phyloP scores from a whole-genome alignment of 2,329 filamentous ascomycete species.

The Fusarium sp. region DNA sequence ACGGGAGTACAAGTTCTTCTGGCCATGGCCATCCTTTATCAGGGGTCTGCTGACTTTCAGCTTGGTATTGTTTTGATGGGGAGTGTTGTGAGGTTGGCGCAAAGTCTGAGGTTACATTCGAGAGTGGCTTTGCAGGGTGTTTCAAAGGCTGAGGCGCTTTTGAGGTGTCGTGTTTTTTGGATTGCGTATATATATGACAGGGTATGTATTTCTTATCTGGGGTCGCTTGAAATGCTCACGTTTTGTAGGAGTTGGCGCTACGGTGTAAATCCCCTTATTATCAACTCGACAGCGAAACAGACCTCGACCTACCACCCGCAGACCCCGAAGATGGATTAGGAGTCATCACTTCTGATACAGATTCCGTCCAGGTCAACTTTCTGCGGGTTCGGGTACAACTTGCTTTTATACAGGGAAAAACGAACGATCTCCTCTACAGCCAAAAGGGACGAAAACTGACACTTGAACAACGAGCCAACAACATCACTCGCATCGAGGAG shows the following conservation, averaged over 20 bases:
- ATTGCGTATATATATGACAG: slow-evolving; percentile 50
- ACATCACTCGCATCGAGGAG: slow-evolving; percentile 5
- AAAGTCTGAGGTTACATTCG: slow-evolving; percentile 47
- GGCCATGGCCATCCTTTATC: slow-evolving; percentile 47
- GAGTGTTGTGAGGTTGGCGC: slow-evolving; percentile 47
- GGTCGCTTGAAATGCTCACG: not conserved
- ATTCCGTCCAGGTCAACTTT: slow-evolving; percentile 22
- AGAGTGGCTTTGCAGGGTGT: slow-evolving; percentile 7
- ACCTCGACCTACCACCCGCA: slow-evolving; percentile 41
- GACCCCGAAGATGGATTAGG: slow-evolving; percentile 17
- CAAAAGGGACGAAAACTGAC: slow-evolving; percentile 3
- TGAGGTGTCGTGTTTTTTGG: slow-evolving; percentile 50
- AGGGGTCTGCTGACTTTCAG: slow-evolving; percentile 46
- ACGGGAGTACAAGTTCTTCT: slow-evolving; percentile 49
- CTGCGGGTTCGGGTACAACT: slow-evolving; percentile 22
- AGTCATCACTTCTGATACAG: slow-evolving; percentile 10
- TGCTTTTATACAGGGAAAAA: slow-evolving; percentile 35
- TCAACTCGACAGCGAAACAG: slow-evolving; percentile 50
- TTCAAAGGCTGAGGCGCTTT: slow-evolving; percentile 13
- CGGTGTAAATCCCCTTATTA: slow-evolving; percentile 47
- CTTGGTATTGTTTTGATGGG: slow-evolving; percentile 47
- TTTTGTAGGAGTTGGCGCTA: slow-evolving; percentile 48
- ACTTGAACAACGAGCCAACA: not conserved
- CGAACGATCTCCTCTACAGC: slow-evolving; percentile 29
- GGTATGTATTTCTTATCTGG: not conserved